Evolutionary conservation across 1,139 yeast genomes (phyloP), one percentile per base, ranked within the genome.

Genomic region (Scheffersomyces cryptocercus): DNA sequence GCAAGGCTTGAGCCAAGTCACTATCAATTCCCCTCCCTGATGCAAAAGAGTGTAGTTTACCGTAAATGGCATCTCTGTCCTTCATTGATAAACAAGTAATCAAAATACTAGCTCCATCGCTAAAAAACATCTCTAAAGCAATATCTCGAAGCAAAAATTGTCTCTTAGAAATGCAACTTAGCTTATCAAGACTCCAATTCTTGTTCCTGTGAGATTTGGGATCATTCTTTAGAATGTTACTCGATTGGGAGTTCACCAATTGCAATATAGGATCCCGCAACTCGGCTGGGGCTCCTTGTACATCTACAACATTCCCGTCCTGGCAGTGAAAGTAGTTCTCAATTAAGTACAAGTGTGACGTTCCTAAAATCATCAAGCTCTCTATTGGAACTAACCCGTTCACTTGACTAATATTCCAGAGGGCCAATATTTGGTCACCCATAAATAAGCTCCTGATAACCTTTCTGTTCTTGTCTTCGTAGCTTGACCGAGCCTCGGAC

Each of bases 331-430:
- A 85, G 56, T 84, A 88, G 51, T 83, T 82, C 45, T 82, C 87
- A 46, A 86, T 79, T 52, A 88, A 66, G 56, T 88, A 88, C 11
- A 87, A 53, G 55, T 85, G 82, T 7, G 70, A 68, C 3, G 73
- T 65, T 0, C 96, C 95, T 28, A 85, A 59, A 16, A 88, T 84
- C 64, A 88, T 67, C 38, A 88, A 72, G 29, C 93, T 87, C 56
- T 88, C 95, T 16, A 76, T 68, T 1, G 90, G 82, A 16, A 83
- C 87, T 16, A 88, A 65, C 0, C 96, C 96, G 46, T 84, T 68
- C 20, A 88, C 79, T 41, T 83, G 82, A 47, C 90, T 81, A 2
- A 86, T 81, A 59, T 88, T 88, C 84, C 88, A 83, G n/a, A 88
- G 64, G 8, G 81, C 79, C 11, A 70, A 73, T 26, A 88, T 85